phyloP scores from a whole-genome alignment of 2,329 filamentous ascomycete species.

The Spiromastix sp. region DNA sequence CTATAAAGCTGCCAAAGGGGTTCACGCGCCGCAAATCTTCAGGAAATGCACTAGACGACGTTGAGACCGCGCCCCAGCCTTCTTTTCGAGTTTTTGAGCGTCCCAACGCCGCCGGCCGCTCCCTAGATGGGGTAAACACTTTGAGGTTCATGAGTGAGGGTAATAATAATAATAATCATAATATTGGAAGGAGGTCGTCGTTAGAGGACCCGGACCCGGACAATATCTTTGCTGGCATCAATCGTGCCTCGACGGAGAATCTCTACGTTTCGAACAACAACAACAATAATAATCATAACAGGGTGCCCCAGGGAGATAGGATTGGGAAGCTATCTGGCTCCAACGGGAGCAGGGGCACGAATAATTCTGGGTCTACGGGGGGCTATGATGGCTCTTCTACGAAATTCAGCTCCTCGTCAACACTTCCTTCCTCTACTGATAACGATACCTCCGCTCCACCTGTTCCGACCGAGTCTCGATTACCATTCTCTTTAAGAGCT shows the following conservation, averaged over 20 bases:
- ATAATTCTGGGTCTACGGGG: conserved; percentile 37
- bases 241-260: conserved; percentile 23
- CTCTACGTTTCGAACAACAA: conserved; percentile 26
- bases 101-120: conserved; percentile 32
- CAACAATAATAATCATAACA: not conserved
- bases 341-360: conserved; percentile 40
- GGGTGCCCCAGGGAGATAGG: conserved; percentile 1
- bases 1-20: conserved; percentile 45
- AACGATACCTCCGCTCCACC: conserved; percentile 34
- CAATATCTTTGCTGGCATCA: conserved; percentile 28
- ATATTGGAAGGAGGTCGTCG: conserved; percentile 23
- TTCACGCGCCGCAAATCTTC: conserved; percentile 46
- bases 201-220: conserved; percentile 27
- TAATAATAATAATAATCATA: conserved; percentile 20
- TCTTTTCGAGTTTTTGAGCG: conserved; percentile 48
- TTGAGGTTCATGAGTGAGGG: conserved; percentile 23
- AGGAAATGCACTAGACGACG: conserved; percentile 42
- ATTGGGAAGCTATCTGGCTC: conserved; percentile 19
- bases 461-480: conserved; percentile 24
- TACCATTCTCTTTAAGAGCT: conserved; percentile 31
- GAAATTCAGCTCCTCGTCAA: conserved; percentile 45
- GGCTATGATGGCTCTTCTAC: conserved; percentile 39
- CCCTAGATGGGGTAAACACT: conserved; percentile 31
- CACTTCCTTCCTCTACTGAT: conserved; percentile 46
- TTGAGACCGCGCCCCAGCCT: conserved; percentile 28